Conservation (phyloP, 2,329 filamentous ascomycete genomes). For the Talaromyces atroroseus region DNA sequence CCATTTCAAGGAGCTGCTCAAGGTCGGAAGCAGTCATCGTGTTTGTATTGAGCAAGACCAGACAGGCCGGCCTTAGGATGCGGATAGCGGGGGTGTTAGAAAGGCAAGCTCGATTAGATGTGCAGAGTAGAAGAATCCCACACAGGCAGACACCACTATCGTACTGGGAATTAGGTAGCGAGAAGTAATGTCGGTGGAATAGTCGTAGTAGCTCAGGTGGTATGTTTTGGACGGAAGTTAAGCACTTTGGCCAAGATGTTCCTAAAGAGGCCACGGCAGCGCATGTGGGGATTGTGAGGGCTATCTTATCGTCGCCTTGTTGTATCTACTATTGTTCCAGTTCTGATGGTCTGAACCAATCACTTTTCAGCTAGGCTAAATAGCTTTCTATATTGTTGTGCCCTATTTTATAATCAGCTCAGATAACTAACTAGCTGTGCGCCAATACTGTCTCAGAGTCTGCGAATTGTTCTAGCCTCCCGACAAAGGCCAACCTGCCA, state of each 20-base stretch:
- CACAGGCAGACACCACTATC: neutral
- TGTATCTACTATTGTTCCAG: too few species aligned
- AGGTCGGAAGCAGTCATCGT: slow-evolving; percentile 48
- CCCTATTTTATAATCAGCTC: neutral
- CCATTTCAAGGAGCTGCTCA: slow-evolving; percentile 60
- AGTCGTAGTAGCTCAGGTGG: neutral
- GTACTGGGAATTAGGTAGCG: neutral
- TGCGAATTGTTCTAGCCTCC: neutral
- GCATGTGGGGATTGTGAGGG: neutral
- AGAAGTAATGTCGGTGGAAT: neutral
- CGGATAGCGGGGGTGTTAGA: neutral
- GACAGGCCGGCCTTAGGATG: neutral
- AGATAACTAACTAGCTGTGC: neutral
- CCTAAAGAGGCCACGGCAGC: neutral
- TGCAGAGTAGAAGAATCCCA: neutral
- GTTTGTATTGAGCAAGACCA: neutral
- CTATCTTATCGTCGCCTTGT: neutral
- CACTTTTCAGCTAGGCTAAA: neutral
- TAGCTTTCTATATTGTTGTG: neutral
- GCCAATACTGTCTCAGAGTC: neutral
- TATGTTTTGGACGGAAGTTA: neutral
- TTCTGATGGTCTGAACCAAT: too few species aligned
- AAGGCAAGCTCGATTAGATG: neutral
- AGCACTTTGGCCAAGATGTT: neutral
- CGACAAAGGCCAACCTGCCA: neutral